phyloP scores from a whole-genome alignment of 768 basidiomycete species.

The Phaeolepiota aurea region DNA sequence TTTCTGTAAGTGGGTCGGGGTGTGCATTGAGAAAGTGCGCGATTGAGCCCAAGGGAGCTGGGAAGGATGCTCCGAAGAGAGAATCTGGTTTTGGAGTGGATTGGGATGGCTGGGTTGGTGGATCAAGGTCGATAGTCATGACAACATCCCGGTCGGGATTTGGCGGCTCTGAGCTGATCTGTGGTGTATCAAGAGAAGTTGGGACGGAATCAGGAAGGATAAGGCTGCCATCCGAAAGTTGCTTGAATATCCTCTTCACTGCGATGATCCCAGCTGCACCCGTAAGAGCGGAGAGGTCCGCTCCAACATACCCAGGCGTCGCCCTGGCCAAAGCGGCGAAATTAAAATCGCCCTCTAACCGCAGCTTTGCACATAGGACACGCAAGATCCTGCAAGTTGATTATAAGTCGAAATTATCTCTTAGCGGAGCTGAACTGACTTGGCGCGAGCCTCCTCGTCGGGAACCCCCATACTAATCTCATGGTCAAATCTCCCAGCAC shows the following conservation, averaged over 20 bases:
- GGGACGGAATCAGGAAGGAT: conserved; percentile 36
- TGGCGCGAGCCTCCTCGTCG: conserved; percentile 80
- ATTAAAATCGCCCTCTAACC: conserved; percentile 83
- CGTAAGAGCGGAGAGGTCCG: conserved; percentile 84
- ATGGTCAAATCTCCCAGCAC: conserved; percentile 94
- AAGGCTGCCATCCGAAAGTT: conserved; percentile 59
- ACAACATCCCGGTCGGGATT: conserved; percentile 22
- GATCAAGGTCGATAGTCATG: conserved; percentile 33
- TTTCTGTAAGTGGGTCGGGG: conserved; percentile 66
- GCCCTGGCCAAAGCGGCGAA: conserved; percentile 80
- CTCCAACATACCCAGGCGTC: conserved; percentile 96
- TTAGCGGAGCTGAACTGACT: too few species aligned
- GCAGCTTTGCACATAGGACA: conserved; percentile 77
- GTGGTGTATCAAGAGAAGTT: conserved; percentile 4
- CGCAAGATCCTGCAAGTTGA: conserved; percentile 83
- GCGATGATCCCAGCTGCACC: conserved; percentile 94
- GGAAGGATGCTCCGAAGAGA: conserved; percentile 31
- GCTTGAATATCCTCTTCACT: conserved; percentile 90
- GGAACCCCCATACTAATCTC: conserved; percentile 98
- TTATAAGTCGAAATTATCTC: too few species aligned
- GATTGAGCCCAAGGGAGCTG: conserved; percentile 51
- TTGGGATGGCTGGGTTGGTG: conserved; percentile 7
- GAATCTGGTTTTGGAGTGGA: conserved; percentile 6
- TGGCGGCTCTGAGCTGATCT: conserved; percentile 1
- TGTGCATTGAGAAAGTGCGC: conserved; percentile 86